phyloP scores from a whole-genome alignment of 352 stramenopile genomes.

The Phytophthora nicotianae region DNA sequence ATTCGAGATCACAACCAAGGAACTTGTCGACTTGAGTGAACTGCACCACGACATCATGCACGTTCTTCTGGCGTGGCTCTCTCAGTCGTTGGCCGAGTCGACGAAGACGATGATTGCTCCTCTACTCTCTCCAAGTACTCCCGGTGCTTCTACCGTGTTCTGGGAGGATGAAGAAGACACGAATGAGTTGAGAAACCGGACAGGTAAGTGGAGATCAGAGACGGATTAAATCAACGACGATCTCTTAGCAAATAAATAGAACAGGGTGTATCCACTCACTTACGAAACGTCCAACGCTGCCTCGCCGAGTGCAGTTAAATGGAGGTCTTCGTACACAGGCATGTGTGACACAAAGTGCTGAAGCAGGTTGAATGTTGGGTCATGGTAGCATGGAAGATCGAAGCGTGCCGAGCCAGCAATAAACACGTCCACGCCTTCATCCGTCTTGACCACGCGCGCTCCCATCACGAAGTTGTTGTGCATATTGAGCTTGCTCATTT shows the following conservation, averaged over 20 bases:
- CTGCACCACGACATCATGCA: constrained; percentile 86
- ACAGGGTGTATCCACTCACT: background rate
- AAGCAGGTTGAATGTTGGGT: constrained; percentile 50
- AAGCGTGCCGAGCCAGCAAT: constrained; percentile 50
- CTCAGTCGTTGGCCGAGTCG: constrained; percentile 68
- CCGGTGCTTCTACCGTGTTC: constrained; percentile 23
- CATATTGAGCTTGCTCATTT: constrained; percentile 46
- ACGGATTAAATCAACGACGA: constrained; percentile 41
- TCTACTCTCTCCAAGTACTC: constrained; percentile 49
- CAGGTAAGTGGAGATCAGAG: constrained; percentile 57
- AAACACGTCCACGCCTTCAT: constrained; percentile 38
- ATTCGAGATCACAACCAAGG: constrained; percentile 78
- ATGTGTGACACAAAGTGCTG: constrained; percentile 61
- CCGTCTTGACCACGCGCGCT: constrained; percentile 20
- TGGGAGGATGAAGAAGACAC: constrained; percentile 47
- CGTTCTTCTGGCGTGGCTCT: constrained; percentile 79
- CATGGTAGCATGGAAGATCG: constrained; percentile 29
- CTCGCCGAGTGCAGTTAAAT: constrained; percentile 38
- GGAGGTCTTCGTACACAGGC: constrained; percentile 67
- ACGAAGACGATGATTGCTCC: constrained; percentile 71
- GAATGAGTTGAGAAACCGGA: constrained; percentile 34
- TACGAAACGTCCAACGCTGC: constrained; percentile 5
- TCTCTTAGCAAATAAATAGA: constrained; percentile 17
- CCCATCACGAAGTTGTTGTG: constrained; percentile 45
- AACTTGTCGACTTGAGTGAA: constrained; percentile 80